Evolutionary conservation across 2,329 filamentous ascomycete genomes (phyloP), one percentile per base, ranked within the genome.

Genomic region (Fusarium miscanthi): DNA sequence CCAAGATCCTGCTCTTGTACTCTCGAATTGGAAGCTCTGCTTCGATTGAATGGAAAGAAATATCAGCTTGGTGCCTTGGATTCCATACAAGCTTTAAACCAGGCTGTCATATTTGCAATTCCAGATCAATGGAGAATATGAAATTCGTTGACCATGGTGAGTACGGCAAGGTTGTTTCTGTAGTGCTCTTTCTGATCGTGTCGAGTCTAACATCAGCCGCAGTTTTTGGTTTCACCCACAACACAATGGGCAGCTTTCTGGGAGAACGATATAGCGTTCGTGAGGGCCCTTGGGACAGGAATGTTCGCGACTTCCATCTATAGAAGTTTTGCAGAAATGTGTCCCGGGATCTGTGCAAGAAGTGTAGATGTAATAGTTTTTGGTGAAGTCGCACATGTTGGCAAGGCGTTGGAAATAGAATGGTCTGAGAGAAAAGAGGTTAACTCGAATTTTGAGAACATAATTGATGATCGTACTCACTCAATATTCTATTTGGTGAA

Each of bases 341-440:
- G 88, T 85, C 43, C 89, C 89, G 1, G 91, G 92, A 77, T 93
- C 90, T 63, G 87, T 81, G 78, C 92, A 94, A 46, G 88, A 86
- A 63, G 90, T 90, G 83, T 93, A 94, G 80, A 94, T 91, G 82
- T 93, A 93, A 80, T 91, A 94, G 81, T 93, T 93, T 77, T 92
- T 92, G 77, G 90, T 92, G 78, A 91, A 93, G 80, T 89, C 85
- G 78, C 88, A 90, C 88, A 90, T 89, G 66, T 33, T 84, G 77
- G 63, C 46, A 53, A 35, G 33, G 30, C 35, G 37, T 40, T 41
- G 46, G 10, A 40, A 42, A 59, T 27, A 45, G 14, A 25, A 17
- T 37, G 13, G 42, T 40, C 59, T 70, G 33, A 23, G 19, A 37
- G 19, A 37, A 21, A 33, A 19, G 17, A 7, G 17, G 31, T 69